Evolutionary conservation across 306 rosid genomes (phyloP).

Genomic region (Trichosanthes cucumerina): DNA sequence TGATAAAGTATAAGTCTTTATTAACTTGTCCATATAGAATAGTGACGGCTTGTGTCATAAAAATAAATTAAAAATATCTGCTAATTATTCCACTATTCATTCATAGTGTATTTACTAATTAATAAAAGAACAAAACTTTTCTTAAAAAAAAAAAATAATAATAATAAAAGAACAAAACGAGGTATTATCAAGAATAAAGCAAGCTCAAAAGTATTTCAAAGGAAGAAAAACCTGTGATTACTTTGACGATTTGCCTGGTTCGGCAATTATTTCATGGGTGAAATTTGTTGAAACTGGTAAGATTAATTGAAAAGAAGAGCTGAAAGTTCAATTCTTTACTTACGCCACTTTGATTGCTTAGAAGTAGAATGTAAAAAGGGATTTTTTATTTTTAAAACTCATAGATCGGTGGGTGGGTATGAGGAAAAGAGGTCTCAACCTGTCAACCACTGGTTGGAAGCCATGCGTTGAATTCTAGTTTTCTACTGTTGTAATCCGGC

Average conservation of each 20-base stretch:
- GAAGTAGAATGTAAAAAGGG: background rate
- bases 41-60: too few relatives aligned
- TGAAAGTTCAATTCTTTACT: too few relatives aligned
- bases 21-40: too few relatives aligned
- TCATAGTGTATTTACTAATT: too few relatives aligned
- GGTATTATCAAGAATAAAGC: background rate
- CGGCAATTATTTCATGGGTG: background rate
- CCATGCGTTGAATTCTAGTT: conserved; percentile 5
- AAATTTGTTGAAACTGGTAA: too few relatives aligned
- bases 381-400: background rate
- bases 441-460: conserved; percentile 6
- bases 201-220: background rate
- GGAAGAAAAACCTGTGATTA: background rate
- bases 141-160: too few relatives aligned
- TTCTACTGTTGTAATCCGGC: background rate
- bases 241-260: background rate
- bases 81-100: too few relatives aligned
- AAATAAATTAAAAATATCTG: too few relatives aligned
- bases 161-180: too few relatives aligned
- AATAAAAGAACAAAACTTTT: too few relatives aligned
- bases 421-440: background rate
- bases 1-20: too few relatives aligned
- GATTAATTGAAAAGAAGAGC: too few relatives aligned
- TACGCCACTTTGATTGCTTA: background rate
- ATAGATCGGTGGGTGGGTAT: background rate